Evolutionary conservation across 1,139 yeast genomes (phyloP), one percentile per base, ranked within the genome.

Genomic region (Debaryomyces psychrophilus): DNA sequence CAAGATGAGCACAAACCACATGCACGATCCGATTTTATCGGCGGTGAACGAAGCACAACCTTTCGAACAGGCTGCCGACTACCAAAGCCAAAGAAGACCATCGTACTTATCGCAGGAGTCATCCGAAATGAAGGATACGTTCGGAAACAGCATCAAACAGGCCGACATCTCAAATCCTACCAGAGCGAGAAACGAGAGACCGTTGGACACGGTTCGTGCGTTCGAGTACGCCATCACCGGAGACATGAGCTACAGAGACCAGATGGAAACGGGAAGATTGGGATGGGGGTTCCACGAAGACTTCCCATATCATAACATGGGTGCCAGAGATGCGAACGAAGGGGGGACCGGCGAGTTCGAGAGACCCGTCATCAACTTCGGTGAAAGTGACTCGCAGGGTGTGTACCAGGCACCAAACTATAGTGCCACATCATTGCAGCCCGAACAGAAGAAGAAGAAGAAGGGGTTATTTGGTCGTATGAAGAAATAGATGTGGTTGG

Each of bases 11-110:
- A 48, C 67, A 3, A 81, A 81, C 26, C 76, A 81, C 47, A 83
- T 89, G 44, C 95, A 89, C 58, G 97, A 90, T 68, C 97, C 97
- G 22, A 86, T 92, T 49, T 73, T 93, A 51, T 78, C 85, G 28
- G 98, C 98, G 5, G 95, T 93, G 44, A 90, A 87, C 61, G 97
- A 92, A 67, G 93, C 87, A 14, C 97, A 93, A 71, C 99, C 99
- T 8, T 93, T 90, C 64, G 96, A 93, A 67, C 88, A 87, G 61
- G 85, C 87, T 12, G 78, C 68, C n/a, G 62, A 63, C 47, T 54
- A 51, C 38, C 37, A 49, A 25, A 64, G 61, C 47, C 67, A 62
- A 44, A 68, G 72, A 57, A 58, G 73, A 65, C 63, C 77, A 58
- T 55, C 76, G 62, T 64, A 59, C 61, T 65, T 65, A 61, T 60